Conservation (phyloP, 495 filamentous ascomycete genomes). For the Cairneyella variabilis region DNA sequence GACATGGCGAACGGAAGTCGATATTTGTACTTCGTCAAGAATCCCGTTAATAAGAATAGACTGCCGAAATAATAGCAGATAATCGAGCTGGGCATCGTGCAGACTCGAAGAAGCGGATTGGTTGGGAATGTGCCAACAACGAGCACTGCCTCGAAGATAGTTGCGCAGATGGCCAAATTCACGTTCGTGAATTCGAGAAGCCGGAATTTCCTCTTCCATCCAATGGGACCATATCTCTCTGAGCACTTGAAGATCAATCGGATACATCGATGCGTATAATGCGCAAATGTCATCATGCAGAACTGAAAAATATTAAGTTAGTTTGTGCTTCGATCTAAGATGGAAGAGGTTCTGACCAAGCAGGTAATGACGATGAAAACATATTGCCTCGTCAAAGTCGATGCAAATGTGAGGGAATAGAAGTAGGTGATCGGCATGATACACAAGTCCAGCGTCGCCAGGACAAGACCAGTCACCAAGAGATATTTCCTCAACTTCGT, state of each 20-base stretch:
- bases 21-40: neutral
- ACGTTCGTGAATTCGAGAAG: conserved; percentile 9
- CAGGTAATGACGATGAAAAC: conserved; percentile 6
- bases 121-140: conserved; percentile 6
- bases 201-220: conserved; percentile 7
- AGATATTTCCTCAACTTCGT: neutral
- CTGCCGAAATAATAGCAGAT: conserved; percentile 10
- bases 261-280: conserved; percentile 5
- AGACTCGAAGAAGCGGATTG: conserved; percentile 5
- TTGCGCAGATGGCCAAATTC: conserved; percentile 7
- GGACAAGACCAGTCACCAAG: neutral
- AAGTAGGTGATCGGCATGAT: conserved; percentile 8
- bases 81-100: neutral
- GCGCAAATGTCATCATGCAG: conserved; percentile 12
- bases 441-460: conserved; percentile 1
- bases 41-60: neutral
- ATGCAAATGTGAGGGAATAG: conserved; percentile 2
- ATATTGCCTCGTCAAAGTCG: neutral
- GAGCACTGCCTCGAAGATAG: conserved; percentile 6
- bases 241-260: neutral
- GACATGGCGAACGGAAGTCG: conserved; percentile 7
- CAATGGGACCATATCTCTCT: conserved; percentile 1
- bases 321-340: too few species aligned
- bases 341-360: too few species aligned
- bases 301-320: too few species aligned